Conservation (phyloP, 2,329 filamentous ascomycete species). For the Purpureocillium takamizusanense region DNA sequence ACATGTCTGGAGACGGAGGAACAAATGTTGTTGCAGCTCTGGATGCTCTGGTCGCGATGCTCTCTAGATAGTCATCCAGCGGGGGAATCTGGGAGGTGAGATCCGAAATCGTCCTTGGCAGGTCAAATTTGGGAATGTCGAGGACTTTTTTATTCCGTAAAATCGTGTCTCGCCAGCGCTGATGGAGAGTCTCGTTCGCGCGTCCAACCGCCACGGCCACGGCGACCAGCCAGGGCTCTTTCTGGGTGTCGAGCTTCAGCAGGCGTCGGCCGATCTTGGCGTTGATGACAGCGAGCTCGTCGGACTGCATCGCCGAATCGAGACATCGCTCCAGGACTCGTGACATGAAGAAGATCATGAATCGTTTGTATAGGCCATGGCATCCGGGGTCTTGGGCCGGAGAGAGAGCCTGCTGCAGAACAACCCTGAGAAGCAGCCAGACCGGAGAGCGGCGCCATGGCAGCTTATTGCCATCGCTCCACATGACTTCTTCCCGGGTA, state of each 20-base stretch:
- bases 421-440: conserved; percentile 47
- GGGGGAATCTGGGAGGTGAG: background rate
- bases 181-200: conserved; percentile 8
- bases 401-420: conserved; percentile 25
- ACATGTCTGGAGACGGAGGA: background rate
- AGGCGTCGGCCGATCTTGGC: conserved; percentile 31
- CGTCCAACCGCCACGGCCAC: conserved; percentile 1
- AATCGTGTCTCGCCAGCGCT: background rate
- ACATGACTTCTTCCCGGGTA: conserved; percentile 45
- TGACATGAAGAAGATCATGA: conserved; percentile 4
- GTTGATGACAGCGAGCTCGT: conserved; percentile 26
- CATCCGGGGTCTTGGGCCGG: conserved; percentile 1
- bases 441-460: conserved; percentile 41
- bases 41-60: background rate
- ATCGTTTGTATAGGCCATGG: conserved; percentile 2
- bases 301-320: conserved; percentile 2
- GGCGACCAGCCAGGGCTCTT: background rate
- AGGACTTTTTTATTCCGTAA: background rate
- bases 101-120: background rate
- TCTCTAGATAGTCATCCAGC: background rate
- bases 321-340: background rate
- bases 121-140: background rate
- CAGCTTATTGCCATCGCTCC: conserved; percentile 10
- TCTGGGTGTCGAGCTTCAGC: conserved; percentile 24
- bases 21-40: background rate